Conservation (phyloP, 768 basidiomycete genomes). For the Pisolithus albus region DNA sequence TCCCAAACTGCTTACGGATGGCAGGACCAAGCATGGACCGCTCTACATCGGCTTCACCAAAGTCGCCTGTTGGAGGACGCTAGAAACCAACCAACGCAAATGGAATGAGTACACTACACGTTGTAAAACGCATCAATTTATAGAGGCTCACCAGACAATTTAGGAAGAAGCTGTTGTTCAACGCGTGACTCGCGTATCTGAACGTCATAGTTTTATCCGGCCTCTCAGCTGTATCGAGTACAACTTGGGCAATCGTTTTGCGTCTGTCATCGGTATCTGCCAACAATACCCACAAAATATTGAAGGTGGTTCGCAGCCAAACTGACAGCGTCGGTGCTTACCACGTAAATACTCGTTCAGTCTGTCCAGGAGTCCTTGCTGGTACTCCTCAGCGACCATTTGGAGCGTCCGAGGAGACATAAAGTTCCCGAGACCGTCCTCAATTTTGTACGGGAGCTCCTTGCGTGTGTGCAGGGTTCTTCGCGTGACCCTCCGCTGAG, state of each 20-base stretch:
- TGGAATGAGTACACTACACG: too few relatives aligned
- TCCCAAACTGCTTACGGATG: slow-evolving; percentile 46
- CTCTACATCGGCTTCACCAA: slow-evolving; percentile 15
- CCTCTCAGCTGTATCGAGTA: slow-evolving; percentile 57
- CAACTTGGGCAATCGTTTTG: slow-evolving; percentile 59
- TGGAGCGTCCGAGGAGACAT: slow-evolving; percentile 67
- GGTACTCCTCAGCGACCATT: slow-evolving; percentile 74
- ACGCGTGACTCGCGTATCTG: slow-evolving; percentile 85
- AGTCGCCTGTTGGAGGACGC: slow-evolving; percentile 28
- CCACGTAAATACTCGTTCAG: slow-evolving; percentile 71
- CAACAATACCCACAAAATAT: not conserved
- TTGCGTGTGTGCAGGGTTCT: slow-evolving; percentile 44
- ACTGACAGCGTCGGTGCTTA: slow-evolving; percentile 27
- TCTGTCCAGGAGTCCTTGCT: slow-evolving; percentile 72
- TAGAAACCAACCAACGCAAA: slow-evolving; percentile 5
- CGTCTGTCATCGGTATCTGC: slow-evolving; percentile 52
- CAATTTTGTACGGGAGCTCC: slow-evolving; percentile 56
- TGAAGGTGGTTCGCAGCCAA: too few relatives aligned
- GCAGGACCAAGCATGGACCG: slow-evolving; percentile 12
- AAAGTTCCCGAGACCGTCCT: slow-evolving; percentile 73
- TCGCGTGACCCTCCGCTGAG: slow-evolving; percentile 19
- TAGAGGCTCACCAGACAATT: slow-evolving; percentile 62
- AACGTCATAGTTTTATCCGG: slow-evolving; percentile 64
- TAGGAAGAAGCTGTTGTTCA: slow-evolving; percentile 96
- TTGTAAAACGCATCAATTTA: not conserved